Base-by-base conservation (phyloP, 495 filamentous ascomycete genomes). In the Penicillium psychrofluorescens region DNA sequence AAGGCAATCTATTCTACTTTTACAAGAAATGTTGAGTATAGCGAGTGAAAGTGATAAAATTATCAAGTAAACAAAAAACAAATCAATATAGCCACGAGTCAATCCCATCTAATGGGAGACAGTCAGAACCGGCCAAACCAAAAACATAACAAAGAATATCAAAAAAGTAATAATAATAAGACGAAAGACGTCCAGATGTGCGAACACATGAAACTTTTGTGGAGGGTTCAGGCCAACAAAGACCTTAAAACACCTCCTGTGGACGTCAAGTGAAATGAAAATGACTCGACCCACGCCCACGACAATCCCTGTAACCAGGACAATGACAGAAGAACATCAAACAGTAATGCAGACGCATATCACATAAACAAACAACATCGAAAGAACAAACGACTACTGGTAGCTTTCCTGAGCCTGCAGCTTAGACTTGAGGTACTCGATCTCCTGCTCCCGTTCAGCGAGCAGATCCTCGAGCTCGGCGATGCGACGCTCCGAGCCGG, bases 381-480 rank as follows among this genome's bases (percentile, higher is more conserved):
- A 46, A 33, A 40, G 29, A 16, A 3, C 2, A 22, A 45, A 47
- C 37, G 14, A 56, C 63, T 39, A 58, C 39, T 50, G 43, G 42
- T 43, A 49, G 15, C 28, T 44, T 29, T 49, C 34, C 35, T 56
- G 56, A 27, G 53, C 38, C 28, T 51, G 37, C 15, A 57, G 46
- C 41, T 64, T 56, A 32, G 53, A 59, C 47, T 62, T 54, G 43
- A 57, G 64, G 43, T 77, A 60, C 39, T 78, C 81, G 46, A 77
- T 62, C 57, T 77, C 79, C 75, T 79, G 84, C 48, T 80, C 77
- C 52, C 80, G 75, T 47, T 75, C 77, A 57, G 48, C 40, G 6
- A 60, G 22, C 37, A 71, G 71, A 45, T 74, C 64, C 57, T 77
- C 61, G 3, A 81, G 55, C 38, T 73, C 62, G 34, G 55, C 66